Conservation (phyloP, 495 filamentous ascomycete species). For the Aspergillus asperescens region DNA sequence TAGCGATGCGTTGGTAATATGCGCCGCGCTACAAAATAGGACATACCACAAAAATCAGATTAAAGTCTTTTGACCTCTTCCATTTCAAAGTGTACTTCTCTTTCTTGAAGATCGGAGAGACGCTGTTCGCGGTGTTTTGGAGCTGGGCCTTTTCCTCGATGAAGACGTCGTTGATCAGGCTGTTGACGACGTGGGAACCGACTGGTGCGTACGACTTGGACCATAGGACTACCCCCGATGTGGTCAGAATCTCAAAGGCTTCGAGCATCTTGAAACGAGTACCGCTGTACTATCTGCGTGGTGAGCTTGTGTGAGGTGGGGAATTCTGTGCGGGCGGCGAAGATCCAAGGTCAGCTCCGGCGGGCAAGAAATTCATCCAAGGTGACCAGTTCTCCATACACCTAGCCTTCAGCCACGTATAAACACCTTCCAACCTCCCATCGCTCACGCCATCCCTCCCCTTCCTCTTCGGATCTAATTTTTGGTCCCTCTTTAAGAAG, state of each 20-base stretch:
- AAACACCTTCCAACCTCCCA: conserved; percentile 26
- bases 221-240: conserved; percentile 95
- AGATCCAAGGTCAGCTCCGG: conserved; percentile 17
- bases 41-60: conserved; percentile 90
- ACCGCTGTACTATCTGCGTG: not conserved
- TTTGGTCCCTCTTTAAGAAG: not conserved
- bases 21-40: not conserved
- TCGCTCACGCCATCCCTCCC: conserved; percentile 7
- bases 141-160: conserved; percentile 83
- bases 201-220: conserved; percentile 79
- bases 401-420: conserved; percentile 40
- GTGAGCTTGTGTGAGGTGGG: conserved; percentile 27
- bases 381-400: not conserved
- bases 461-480: not conserved
- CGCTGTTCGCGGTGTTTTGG: conserved; percentile 32
- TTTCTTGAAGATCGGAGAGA: conserved; percentile 66
- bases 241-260: conserved; percentile 90
- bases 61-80: conserved; percentile 85
- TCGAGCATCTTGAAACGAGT: conserved; percentile 64
- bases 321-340: conserved; percentile 31
- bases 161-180: conserved; percentile 91
- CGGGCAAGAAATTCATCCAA: not conserved
- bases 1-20: conserved; percentile 16
- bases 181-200: conserved; percentile 79
- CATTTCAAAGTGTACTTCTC: conserved; percentile 95